Evolutionary conservation across 2,329 filamentous ascomycete genomes (phyloP).

Genomic region (Sodiomyces alkalinus): DNA sequence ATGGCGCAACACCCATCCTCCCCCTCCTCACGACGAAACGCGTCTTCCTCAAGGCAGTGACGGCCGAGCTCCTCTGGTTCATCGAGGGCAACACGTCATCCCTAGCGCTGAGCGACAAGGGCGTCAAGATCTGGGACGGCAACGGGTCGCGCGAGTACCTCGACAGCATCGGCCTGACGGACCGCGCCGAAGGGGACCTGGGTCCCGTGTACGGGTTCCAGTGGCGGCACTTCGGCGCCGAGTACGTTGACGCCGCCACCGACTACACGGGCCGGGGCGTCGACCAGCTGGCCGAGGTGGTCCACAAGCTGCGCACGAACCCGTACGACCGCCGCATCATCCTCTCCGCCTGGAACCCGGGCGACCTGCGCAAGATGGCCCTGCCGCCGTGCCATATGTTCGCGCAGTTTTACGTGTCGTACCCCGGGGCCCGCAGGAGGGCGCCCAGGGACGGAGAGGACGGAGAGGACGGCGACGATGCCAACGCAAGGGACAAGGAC

Average conservation of each 20-base stretch:
- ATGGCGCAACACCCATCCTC: constrained; percentile 49
- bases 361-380: constrained; percentile 75
- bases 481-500: constrained; percentile 1
- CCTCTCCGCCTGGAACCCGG: constrained; percentile 85
- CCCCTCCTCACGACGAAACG: constrained; percentile 95
- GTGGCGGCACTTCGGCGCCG: constrained; percentile 94
- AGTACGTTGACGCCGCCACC: constrained; percentile 62
- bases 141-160: constrained; percentile 87
- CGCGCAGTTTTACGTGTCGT: constrained; percentile 87
- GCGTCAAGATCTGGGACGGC: constrained; percentile 96
- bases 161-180: constrained; percentile 64
- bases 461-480: constrained; percentile 13
- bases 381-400: constrained; percentile 96
- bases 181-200: constrained; percentile 77
- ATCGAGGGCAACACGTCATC: constrained; percentile 73
- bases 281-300: constrained; percentile 83
- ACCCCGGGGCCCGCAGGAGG: constrained; percentile 30
- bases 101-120: constrained; percentile 55
- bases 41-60: constrained; percentile 79
- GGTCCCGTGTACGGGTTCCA: constrained; percentile 97
- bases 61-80: constrained; percentile 95
- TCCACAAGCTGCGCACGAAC: constrained; percentile 67
- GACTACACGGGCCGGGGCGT: constrained; percentile 84
- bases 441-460: constrained; percentile 7
- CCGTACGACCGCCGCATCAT: constrained; percentile 88